Base-by-base conservation (phyloP, 352 stramenopile species). In the Halophytophthora batemanensis region DNA sequence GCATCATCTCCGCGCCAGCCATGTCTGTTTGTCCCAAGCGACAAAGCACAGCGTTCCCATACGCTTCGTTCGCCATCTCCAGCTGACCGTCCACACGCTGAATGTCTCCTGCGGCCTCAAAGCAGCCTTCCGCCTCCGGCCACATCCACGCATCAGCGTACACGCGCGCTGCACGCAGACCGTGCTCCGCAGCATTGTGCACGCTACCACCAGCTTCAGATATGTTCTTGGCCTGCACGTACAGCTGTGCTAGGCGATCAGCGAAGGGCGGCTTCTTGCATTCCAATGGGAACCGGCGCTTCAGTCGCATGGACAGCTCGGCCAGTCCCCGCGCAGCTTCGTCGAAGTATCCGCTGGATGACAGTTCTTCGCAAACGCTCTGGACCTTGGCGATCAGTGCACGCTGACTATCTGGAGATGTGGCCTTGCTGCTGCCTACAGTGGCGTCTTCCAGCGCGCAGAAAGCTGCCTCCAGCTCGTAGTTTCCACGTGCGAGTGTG, bases 401-500 rank as follows among this genome's bases (percentile, higher is more conserved):
- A 51, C 61, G 75, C 22, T 75, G 65, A 17, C 51, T 50, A 15
- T 54, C 67, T 0, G 73, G 62, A 23, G 74, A 86, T 28, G 46
- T 61, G 18, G 64, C 66, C 12, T 31, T 31, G 25, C 25, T 31
- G 8, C 25, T 31, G 25, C 25, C 25, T 4, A 31, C 8, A 10
- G 25, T 31, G 25, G 56, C 62, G 23, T 81, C 63, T 49, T 90
- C 80, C 31, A 90, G 56, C 10, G 71, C 64, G 56, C 80, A 90
- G 75, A 73, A 90, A 31, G 69, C 71, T 0, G 80, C 73, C 45
- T 90, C 75, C 23, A 90, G 46, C 10, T 77, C 60, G 22, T 87
- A 87, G 29, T 72, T 85, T 6, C 63, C 68, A 41, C 66, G 66
- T 13, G 64, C 71, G 11, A 83, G 45, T 33, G 73, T 49, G 29